phyloP scores from a whole-genome alignment of 2,329 filamentous ascomycete genomes.

The Madurella mycetomatis region DNA sequence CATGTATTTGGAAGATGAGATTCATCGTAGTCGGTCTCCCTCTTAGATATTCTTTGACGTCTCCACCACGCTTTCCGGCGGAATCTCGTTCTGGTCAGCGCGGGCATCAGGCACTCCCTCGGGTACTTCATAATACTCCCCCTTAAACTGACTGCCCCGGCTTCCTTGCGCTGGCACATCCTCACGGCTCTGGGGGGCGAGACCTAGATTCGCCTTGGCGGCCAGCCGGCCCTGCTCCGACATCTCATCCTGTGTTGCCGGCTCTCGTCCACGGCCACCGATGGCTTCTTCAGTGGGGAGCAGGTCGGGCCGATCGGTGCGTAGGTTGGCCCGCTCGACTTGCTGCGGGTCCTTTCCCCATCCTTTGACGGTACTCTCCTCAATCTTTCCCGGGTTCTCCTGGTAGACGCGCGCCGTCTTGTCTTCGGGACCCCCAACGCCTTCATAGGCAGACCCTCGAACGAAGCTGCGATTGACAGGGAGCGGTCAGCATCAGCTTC shows the following conservation, averaged over 20 bases:
- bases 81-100: constrained; percentile 38
- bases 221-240: constrained; percentile 36
- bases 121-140: constrained; percentile 37
- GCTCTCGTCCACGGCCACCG: constrained; percentile 18
- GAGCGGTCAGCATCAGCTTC: not conserved
- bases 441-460: constrained; percentile 41
- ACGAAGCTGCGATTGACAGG: constrained; percentile 36
- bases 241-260: constrained; percentile 25
- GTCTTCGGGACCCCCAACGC: constrained; percentile 39
- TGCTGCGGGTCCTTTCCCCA: constrained; percentile 12
- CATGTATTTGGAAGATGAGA: not conserved
- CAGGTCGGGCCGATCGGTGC: constrained; percentile 7
- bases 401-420: constrained; percentile 29
- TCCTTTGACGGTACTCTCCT: constrained; percentile 13
- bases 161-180: constrained; percentile 23
- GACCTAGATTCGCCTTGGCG: constrained; percentile 36
- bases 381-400: constrained; percentile 12
- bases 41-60: constrained; percentile 13
- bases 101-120: constrained; percentile 41
- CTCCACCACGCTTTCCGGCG: constrained; percentile 40
- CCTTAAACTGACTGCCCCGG: constrained; percentile 38
- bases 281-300: constrained; percentile 21
- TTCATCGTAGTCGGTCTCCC: too few relatives aligned
- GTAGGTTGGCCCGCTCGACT: constrained; percentile 1
- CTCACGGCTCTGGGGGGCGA: constrained; percentile 27